phyloP scores from a whole-genome alignment of 202 grass and related monocot genomes.

The Panicum hallii region DNA sequence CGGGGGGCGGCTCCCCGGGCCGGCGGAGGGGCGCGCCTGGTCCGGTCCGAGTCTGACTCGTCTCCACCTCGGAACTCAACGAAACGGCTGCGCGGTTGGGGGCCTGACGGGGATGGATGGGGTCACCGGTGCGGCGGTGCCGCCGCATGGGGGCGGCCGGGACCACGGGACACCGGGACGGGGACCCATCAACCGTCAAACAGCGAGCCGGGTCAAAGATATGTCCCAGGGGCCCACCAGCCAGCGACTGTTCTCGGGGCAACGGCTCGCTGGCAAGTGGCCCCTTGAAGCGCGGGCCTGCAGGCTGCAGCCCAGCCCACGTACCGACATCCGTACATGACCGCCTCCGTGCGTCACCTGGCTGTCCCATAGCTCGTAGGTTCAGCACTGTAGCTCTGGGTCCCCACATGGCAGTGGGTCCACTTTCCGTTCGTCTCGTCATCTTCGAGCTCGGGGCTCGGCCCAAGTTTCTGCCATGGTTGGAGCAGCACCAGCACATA shows the following conservation, averaged over 20 bases:
- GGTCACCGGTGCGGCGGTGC: neutral
- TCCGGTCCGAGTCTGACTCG: neutral
- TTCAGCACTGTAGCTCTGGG: neutral
- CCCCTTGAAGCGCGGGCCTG: neutral
- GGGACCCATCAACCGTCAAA: neutral
- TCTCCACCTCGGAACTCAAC: constrained; percentile 38
- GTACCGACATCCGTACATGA: neutral
- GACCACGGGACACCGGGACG: neutral
- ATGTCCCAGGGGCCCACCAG: neutral
- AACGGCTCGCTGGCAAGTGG: neutral
- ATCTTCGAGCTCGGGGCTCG: neutral
- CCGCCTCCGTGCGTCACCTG: neutral
- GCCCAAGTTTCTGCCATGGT: neutral
- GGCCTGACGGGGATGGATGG: neutral
- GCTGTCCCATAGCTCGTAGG: neutral
- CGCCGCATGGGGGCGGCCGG: neutral
- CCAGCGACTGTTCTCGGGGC: neutral
- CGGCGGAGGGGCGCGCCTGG: neutral
- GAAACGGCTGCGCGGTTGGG: constrained; percentile 44
- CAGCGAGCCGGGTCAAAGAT: neutral
- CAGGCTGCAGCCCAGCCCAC: neutral
- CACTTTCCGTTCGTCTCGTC: neutral
- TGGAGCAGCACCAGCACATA: neutral
- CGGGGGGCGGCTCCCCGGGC: neutral
- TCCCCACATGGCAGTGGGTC: neutral